Evolutionary conservation across 352 stramenopile genomes (phyloP).

Genomic region (Phytopythium ostracodes): DNA sequence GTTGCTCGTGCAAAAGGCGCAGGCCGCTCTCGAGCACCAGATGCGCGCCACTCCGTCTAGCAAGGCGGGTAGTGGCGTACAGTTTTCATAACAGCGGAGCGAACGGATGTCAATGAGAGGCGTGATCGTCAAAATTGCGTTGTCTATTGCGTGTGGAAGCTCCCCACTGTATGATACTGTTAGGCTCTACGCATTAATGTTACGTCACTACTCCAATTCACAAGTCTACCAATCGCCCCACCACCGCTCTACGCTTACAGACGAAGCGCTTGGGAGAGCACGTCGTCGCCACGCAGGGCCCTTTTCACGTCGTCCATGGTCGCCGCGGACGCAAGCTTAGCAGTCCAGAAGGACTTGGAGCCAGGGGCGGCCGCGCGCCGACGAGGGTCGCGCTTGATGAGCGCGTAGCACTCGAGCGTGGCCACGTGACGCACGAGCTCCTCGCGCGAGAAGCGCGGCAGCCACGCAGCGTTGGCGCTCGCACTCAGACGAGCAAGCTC

Average conservation of each 20-base stretch:
- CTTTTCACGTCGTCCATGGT: slow-evolving; percentile 33
- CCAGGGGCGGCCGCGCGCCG: neutral
- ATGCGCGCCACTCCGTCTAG: slow-evolving; percentile 58
- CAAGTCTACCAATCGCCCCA: no score
- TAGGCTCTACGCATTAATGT: neutral
- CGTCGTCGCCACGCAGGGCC: slow-evolving; percentile 42
- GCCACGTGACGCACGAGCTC: slow-evolving; percentile 59
- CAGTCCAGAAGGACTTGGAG: slow-evolving; percentile 34
- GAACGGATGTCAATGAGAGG: neutral
- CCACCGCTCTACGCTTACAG: slow-evolving; percentile 9
- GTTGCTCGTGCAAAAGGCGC: slow-evolving; percentile 73
- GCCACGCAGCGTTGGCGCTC: slow-evolving; percentile 38
- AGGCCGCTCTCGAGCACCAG: slow-evolving; percentile 61
- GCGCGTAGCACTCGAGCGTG: slow-evolving; percentile 67
- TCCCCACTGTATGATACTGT: slow-evolving; percentile 6
- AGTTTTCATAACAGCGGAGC: neutral
- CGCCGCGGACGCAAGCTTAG: slow-evolving; percentile 47
- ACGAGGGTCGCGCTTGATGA: slow-evolving; percentile 34
- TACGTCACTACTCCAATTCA: neutral
- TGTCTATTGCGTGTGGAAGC: neutral
- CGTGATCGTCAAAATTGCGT: neutral
- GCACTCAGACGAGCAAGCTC: slow-evolving; percentile 40
- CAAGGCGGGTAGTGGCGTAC: neutral
- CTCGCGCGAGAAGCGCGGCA: slow-evolving; percentile 50
- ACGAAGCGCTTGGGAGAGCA: slow-evolving; percentile 30